Evolutionary conservation across 129 eudicot species (phyloP).

Genomic region (Glebionis coronaria): DNA sequence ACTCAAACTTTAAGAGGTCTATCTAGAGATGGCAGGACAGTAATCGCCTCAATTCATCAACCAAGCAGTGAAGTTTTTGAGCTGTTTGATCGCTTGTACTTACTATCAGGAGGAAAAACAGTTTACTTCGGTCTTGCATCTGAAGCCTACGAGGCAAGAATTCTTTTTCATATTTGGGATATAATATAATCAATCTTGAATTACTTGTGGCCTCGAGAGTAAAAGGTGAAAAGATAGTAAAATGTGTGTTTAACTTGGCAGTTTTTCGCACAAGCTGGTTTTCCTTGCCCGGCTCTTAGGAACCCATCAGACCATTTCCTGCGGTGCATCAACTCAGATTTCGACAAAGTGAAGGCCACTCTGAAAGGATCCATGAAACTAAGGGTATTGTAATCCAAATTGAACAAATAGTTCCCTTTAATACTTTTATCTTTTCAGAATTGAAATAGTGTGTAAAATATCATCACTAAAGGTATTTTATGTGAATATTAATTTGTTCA

Average conservation of each 20-base stretch:
- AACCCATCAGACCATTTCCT: slow-evolving; percentile 98
- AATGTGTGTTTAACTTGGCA: slow-evolving; percentile 29
- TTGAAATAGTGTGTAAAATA: too few species aligned
- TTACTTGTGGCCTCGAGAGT: too few species aligned
- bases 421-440: too few species aligned
- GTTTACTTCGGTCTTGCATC: slow-evolving; percentile 95
- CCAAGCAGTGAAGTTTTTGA: slow-evolving; percentile 99
- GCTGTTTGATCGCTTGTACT: slow-evolving; percentile 83
- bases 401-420: too few species aligned
- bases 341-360: slow-evolving; percentile 96
- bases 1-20: slow-evolving; percentile 84
- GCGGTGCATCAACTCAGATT: slow-evolving; percentile 93
- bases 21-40: slow-evolving; percentile 95
- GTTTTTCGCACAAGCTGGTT: slow-evolving; percentile 97
- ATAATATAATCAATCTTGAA: too few species aligned
- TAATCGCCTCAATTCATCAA: slow-evolving; percentile 98
- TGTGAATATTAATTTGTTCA: too few species aligned
- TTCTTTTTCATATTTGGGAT: not conserved
- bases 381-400: slow-evolving; percentile 46
- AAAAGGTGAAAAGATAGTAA: too few species aligned
- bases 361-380: slow-evolving; percentile 98
- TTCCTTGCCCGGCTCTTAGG: slow-evolving; percentile 93
- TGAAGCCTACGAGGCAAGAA: slow-evolving; percentile 87
- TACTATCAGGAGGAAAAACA: slow-evolving; percentile 96
- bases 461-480: too few species aligned